Base-by-base conservation (phyloP, 768 basidiomycete genomes). In the Tylopilus vinaceipallidus region DNA sequence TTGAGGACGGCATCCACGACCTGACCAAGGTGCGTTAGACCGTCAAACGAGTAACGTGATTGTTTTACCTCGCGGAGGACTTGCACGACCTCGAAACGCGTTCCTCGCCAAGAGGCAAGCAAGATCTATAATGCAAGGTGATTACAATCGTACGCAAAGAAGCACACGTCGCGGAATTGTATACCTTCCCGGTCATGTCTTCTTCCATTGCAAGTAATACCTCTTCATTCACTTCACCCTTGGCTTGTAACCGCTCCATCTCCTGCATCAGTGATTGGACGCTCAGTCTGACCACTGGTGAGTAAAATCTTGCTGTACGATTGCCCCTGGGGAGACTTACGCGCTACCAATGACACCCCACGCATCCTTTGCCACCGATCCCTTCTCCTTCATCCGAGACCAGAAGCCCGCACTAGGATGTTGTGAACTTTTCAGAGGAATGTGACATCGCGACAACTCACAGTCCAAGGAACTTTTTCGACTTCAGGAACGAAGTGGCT, bases 261-360 rank as follows among this genome's bases (percentile, higher is more conserved):
- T 98, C 94, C 76, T 89, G 62, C 30, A 59, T 44, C 39, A 56
- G 42, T 17, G 60, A 58, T 42, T 61, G 67, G 22, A 63, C 54
- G 16, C 55, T 58, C 16, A 64, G 62, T 23, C 67, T 68, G 38
- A 33, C 53, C 13, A 46, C 23, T 56, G 85, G 86, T 20, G 91
- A 93, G 55, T 29, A 14, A 33, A 20, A 84, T 85, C 57, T 90
- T 63, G 4, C 82, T 84, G 29, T 46, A 20, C 54, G 29, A 41
- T 34, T 13, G 41, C 47, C 44, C 17, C 45, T 47, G 44, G 50
- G 34, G 50, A 35, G 52, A 26, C 91, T 72, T 71, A 94, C 85
- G 95, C 95, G 76, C 91, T 93, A 30, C 92, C 91, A 52, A 98
- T 88, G 52, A 98, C 88, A 14, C 93, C 94, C 88, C 92, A 98